Evolutionary conservation across 768 basidiomycete genomes (phyloP).

Genomic region (Pleurotus citrinopileatus): DNA sequence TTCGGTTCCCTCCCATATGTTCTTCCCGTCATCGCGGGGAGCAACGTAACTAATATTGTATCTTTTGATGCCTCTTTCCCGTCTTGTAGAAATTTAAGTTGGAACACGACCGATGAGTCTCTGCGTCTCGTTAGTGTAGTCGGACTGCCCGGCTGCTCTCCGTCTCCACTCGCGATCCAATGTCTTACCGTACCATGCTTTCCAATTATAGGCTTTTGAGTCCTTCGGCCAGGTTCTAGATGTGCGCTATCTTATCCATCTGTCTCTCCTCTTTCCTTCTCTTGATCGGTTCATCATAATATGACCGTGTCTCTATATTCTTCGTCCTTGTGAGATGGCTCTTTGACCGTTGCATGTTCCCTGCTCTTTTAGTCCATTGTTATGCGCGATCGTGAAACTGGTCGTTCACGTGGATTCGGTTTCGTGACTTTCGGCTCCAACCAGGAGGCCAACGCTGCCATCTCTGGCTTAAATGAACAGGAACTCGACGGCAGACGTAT

Average conservation of each 20-base stretch:
- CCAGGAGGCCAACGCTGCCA: slow-evolving; percentile 77
- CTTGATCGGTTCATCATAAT: no score
- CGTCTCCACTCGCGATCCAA: slow-evolving; percentile 25
- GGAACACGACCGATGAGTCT: slow-evolving; percentile 93
- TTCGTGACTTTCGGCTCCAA: slow-evolving; percentile 76
- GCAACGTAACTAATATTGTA: slow-evolving; percentile 56
- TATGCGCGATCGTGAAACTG: slow-evolving; percentile 98
- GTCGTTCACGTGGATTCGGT: slow-evolving; percentile 95
- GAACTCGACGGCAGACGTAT: slow-evolving; percentile 93
- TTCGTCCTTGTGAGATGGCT: slow-evolving; percentile 24
- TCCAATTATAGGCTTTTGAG: slow-evolving; percentile 76
- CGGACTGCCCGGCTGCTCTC: slow-evolving; percentile 25
- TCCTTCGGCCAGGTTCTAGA: slow-evolving; percentile 82
- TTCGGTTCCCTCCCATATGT: slow-evolving; percentile 39
- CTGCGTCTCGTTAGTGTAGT: slow-evolving; percentile 79
- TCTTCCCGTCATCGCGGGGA: slow-evolving; percentile 46
- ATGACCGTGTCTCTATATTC: background rate
- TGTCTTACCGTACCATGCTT: slow-evolving; percentile 51
- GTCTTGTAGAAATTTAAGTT: slow-evolving; percentile 84
- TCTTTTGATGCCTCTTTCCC: slow-evolving; percentile 34
- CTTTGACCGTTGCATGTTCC: slow-evolving; percentile 32
- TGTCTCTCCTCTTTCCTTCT: slow-evolving; percentile 17
- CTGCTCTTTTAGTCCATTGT: slow-evolving; percentile 85
- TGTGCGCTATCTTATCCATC: slow-evolving; percentile 61
- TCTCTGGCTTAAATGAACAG: slow-evolving; percentile 76